phyloP scores from a whole-genome alignment of 1,284 basidiomycete species.

The Trichosporon sp. region DNA sequence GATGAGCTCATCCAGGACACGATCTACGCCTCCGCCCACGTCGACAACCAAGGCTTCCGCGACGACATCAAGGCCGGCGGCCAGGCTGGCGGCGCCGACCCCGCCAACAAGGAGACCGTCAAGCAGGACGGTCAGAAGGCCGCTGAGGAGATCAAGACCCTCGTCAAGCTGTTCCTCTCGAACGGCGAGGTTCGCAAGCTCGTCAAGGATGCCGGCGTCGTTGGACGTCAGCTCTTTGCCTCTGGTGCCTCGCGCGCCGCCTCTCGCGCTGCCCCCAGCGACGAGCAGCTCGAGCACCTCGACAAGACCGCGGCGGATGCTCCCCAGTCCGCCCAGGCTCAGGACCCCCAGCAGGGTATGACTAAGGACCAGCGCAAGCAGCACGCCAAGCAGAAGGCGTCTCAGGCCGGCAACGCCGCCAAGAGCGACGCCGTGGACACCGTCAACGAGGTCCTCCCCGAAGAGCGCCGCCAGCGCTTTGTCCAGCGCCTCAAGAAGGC shows the following conservation, averaged over 20 bases:
- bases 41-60: not conserved
- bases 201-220: slow-evolving; percentile 73
- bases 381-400: slow-evolving; percentile 53
- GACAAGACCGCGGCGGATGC: slow-evolving; percentile 64
- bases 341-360: slow-evolving; percentile 4
- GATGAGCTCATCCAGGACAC: slow-evolving; percentile 90
- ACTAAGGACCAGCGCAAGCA: slow-evolving; percentile 45
- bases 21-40: slow-evolving; percentile 60
- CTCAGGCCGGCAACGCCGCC: slow-evolving; percentile 34
- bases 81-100: slow-evolving; percentile 17
- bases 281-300: slow-evolving; percentile 67
- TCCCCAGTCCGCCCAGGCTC: not conserved
- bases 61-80: slow-evolving; percentile 16
- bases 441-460: slow-evolving; percentile 32
- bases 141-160: slow-evolving; percentile 78
- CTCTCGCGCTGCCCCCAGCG: slow-evolving; percentile 61
- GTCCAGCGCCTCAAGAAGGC: slow-evolving; percentile 62
- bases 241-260: slow-evolving; percentile 74
- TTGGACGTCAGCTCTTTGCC: slow-evolving; percentile 84
- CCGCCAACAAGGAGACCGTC: slow-evolving; percentile 62
- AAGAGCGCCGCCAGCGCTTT: slow-evolving; percentile 70
- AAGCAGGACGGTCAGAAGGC: slow-evolving; percentile 68
- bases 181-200: slow-evolving; percentile 92
- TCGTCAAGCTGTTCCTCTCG: slow-evolving; percentile 78
- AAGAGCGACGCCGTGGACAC: slow-evolving; percentile 15